Conservation (phyloP, 108 stramenopile species). For the Schizochytrium sp. region DNA sequence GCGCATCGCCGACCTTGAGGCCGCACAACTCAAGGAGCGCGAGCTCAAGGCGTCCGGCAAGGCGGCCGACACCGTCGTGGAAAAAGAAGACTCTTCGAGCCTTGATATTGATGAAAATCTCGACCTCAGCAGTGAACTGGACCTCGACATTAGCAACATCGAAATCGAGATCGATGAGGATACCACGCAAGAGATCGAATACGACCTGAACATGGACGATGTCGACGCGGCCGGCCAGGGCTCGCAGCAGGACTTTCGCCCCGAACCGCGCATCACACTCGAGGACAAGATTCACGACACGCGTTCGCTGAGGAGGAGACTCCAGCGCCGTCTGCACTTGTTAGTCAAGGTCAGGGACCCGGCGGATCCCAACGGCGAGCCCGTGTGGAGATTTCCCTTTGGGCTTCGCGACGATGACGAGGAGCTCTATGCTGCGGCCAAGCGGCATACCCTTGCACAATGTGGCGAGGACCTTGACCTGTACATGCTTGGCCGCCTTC, state of each 20-base stretch:
- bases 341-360: background rate
- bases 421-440: background rate
- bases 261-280: background rate
- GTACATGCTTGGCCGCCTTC: background rate
- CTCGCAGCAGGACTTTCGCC: background rate
- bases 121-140: background rate
- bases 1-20: background rate
- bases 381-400: background rate
- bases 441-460: background rate
- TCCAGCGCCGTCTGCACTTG: slow-evolving; percentile 11
- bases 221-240: background rate
- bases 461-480: background rate
- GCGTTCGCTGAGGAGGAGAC: background rate
- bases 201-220: background rate
- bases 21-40: background rate
- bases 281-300: background rate
- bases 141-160: background rate
- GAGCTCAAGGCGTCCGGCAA: background rate
- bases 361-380: background rate
- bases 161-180: background rate
- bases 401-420: background rate
- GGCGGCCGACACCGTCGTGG: background rate
- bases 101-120: background rate
- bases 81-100: background rate
- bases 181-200: background rate